Conservation (phyloP, 2,329 filamentous ascomycete genomes). For the Colletotrichum sp. region DNA sequence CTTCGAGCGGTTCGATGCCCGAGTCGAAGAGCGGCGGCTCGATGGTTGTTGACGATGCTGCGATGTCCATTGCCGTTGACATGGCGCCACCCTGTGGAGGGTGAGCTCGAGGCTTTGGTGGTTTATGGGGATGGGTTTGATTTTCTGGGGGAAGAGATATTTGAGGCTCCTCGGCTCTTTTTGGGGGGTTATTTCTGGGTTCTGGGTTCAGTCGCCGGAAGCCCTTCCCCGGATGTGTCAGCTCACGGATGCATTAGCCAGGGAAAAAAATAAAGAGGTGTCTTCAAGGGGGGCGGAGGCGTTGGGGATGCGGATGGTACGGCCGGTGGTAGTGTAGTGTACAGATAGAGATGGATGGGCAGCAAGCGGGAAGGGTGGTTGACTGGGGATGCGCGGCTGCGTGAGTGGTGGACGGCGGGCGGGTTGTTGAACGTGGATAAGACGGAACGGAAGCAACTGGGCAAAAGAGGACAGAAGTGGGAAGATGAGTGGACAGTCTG, state of each 20-base stretch:
- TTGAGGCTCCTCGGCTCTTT: slow-evolving; percentile 9
- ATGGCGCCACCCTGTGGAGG: not conserved
- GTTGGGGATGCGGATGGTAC: slow-evolving; percentile 4
- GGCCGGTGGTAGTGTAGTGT: not conserved
- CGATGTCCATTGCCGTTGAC: not conserved
- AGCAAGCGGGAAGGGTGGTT: not conserved
- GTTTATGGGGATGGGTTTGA: not conserved
- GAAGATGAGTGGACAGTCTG: not conserved
- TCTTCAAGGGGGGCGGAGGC: slow-evolving; percentile 11
- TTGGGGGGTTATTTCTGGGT: slow-evolving; percentile 14
- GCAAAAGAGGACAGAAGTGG: not conserved
- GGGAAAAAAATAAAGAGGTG: not conserved
- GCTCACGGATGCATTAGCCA: slow-evolving; percentile 20
- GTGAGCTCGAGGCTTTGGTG: not conserved
- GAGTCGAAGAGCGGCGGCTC: not conserved
- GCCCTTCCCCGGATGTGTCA: slow-evolving; percentile 22
- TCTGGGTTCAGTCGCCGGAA: slow-evolving; percentile 21
- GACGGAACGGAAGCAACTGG: not conserved
- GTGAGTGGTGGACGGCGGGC: not conserved
- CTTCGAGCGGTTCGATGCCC: slow-evolving; percentile 18
- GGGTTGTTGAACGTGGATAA: not conserved
- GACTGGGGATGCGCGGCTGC: not conserved
- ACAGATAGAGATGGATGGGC: not conserved
- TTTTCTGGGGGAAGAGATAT: not conserved
- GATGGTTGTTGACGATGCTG: not conserved